Percentiles rank a stretch among this genome's conserved stretches.
Conservation (phyloP, 2,329 filamentous ascomycete species). For the Colletotrichum euphorbiae region DNA sequence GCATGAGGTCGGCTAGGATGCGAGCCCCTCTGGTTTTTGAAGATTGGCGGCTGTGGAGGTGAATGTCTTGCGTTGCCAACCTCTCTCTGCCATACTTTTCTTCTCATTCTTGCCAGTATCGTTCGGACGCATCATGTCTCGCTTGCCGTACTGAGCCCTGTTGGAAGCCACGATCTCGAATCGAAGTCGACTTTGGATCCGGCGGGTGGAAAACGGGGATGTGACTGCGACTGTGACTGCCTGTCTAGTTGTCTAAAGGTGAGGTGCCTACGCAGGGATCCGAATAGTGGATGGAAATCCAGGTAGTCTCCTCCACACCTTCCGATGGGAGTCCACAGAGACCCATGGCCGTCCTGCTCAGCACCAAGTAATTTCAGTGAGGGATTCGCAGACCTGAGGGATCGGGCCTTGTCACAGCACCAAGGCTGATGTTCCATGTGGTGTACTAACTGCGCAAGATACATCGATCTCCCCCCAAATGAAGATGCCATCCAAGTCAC, state of each 20-base stretch:
- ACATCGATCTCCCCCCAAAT: background rate
- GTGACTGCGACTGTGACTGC: background rate
- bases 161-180: constrained; percentile 4
- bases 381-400: constrained; percentile 7
- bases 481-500: background rate
- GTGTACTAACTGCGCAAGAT: background rate
- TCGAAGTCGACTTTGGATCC: constrained; percentile 2
- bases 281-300: background rate
- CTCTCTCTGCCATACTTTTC: too few relatives aligned
- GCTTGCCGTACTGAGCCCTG: background rate
- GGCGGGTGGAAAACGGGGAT: background rate
- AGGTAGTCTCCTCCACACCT: constrained; percentile 2
- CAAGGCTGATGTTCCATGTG: background rate
- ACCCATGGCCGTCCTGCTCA: background rate
- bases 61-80: too few relatives aligned
- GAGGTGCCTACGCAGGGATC: constrained; percentile 5
- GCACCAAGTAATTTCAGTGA: constrained; percentile 3
- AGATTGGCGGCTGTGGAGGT: background rate
- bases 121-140: background rate
- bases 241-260: background rate
- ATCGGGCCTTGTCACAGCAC: constrained; percentile 35
- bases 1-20: constrained; percentile 10
- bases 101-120: background rate
- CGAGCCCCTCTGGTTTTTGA: background rate
- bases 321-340: constrained; percentile 5